phyloP scores from a whole-genome alignment of 2,329 filamentous ascomycete species.

The Periconia sp. region DNA sequence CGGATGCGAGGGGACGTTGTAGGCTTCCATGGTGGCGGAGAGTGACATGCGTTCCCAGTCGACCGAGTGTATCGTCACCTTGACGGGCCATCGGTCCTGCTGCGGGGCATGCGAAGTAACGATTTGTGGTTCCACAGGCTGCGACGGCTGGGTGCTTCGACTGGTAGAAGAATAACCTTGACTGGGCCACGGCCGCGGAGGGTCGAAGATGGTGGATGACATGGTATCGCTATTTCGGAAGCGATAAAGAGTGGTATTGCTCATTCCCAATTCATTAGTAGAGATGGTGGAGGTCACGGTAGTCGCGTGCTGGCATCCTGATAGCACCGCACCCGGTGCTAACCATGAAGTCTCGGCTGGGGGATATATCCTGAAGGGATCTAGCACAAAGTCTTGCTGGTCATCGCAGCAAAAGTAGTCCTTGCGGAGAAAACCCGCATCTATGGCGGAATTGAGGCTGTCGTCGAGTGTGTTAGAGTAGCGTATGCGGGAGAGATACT shows the following conservation, averaged over 20 bases:
- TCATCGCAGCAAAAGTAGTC: conserved; percentile 60
- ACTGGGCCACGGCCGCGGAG: conserved; percentile 47
- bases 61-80: conserved; percentile 68
- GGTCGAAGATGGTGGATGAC: conserved; percentile 31
- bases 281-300: conserved; percentile 36
- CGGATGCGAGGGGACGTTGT: conserved; percentile 64
- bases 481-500: conserved; percentile 66
- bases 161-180: conserved; percentile 37
- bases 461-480: conserved; percentile 61
- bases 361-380: conserved; percentile 58
- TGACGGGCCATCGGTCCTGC: conserved; percentile 70
- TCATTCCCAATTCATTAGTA: conserved; percentile 13
- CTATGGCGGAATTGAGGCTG: conserved; percentile 59
- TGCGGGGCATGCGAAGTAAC: conserved; percentile 33
- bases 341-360: conserved; percentile 67
- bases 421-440: conserved; percentile 59
- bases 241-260: conserved; percentile 31
- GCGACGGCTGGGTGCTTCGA: conserved; percentile 19
- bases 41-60: conserved; percentile 67
- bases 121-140: conserved; percentile 24
- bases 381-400: conserved; percentile 64
- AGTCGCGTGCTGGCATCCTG: conserved; percentile 66
- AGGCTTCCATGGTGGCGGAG: conserved; percentile 73
- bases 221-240: conserved; percentile 29
- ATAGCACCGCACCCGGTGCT: conserved; percentile 64